These are phyloP conservation scores for Rubus parviflorus DNA, from an alignment of 306 rosid genomes.

Conservation along the genomic window DNA sequence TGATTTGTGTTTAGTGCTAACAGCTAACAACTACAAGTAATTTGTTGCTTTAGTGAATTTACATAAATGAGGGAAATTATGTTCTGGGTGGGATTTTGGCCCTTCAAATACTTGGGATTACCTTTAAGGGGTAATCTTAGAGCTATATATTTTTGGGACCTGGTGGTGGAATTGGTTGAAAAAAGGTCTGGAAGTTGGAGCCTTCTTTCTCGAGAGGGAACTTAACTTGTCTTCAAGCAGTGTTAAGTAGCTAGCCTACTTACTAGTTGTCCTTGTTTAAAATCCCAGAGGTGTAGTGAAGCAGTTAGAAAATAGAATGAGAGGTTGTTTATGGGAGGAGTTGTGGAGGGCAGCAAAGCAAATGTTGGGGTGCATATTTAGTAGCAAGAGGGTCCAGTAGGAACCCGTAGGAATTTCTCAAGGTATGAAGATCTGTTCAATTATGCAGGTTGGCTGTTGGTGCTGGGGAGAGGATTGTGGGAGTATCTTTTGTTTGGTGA, in stretches of 20 bases:
- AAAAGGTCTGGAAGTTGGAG: neutral
- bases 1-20: neutral
- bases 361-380: neutral
- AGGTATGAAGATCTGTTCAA: neutral
- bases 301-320: neutral
- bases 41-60: neutral
- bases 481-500: neutral
- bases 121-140: neutral
- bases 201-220: neutral
- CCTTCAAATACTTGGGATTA: neutral
- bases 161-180: neutral
- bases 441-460: neutral
- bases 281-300: neutral
- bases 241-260: neutral
- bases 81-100: neutral
- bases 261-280: neutral
- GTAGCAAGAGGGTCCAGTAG: neutral
- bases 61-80: neutral
- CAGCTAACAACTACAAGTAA: neutral
- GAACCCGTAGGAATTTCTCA: neutral
- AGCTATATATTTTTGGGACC: neutral
- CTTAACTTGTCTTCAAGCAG: neutral
- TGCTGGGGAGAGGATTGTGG: neutral
- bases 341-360: neutral
- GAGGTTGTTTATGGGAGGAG: neutral